Evolutionary conservation across 768 basidiomycete genomes (phyloP).

Genomic region (Mycena albidolilacea): DNA sequence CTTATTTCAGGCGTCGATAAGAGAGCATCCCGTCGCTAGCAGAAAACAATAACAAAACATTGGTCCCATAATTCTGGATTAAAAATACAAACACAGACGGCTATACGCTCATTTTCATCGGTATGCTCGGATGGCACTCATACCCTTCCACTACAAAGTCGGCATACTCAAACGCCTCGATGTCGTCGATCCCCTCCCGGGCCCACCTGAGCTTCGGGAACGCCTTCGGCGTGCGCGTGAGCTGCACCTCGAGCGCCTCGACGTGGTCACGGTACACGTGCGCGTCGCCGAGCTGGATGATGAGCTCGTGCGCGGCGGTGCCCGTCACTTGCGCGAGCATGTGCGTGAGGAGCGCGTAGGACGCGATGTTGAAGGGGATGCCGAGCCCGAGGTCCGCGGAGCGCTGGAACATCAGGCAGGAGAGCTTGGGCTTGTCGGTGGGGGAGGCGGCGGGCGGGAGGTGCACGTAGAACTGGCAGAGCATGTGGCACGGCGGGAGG

Average conservation of each 20-base stretch:
- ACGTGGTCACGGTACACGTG: slow-evolving; percentile 97
- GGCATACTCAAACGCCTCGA: slow-evolving; percentile 85
- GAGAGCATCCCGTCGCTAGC: no score
- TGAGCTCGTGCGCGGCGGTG: slow-evolving; percentile 89
- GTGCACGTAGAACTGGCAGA: slow-evolving; percentile 99
- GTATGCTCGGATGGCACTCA: slow-evolving; percentile 83
- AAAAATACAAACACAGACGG: slow-evolving; percentile 22
- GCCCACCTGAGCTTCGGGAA: slow-evolving; percentile 89
- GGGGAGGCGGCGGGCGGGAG: slow-evolving; percentile 73
- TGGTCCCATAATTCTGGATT: no score
- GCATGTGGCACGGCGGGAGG: slow-evolving; percentile 97
- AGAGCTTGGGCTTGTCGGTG: slow-evolving; percentile 76
- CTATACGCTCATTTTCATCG: slow-evolving; percentile 97
- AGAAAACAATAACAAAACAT: background rate
- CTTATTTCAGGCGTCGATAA: no score
- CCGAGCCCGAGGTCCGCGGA: slow-evolving; percentile 98
- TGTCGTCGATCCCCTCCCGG: slow-evolving; percentile 72
- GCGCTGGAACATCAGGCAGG: slow-evolving; percentile 97
- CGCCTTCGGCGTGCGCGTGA: slow-evolving; percentile 80
- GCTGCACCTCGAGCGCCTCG: slow-evolving; percentile 86
- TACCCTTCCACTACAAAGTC: slow-evolving; percentile 93
- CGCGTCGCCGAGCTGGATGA: slow-evolving; percentile 97
- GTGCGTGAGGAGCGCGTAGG: slow-evolving; percentile 96
- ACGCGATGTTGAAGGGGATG: slow-evolving; percentile 99
- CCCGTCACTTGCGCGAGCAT: slow-evolving; percentile 96